Evolutionary conservation across 1,139 yeast genomes (phyloP).

Genomic region (Sporopachydermia cereana): DNA sequence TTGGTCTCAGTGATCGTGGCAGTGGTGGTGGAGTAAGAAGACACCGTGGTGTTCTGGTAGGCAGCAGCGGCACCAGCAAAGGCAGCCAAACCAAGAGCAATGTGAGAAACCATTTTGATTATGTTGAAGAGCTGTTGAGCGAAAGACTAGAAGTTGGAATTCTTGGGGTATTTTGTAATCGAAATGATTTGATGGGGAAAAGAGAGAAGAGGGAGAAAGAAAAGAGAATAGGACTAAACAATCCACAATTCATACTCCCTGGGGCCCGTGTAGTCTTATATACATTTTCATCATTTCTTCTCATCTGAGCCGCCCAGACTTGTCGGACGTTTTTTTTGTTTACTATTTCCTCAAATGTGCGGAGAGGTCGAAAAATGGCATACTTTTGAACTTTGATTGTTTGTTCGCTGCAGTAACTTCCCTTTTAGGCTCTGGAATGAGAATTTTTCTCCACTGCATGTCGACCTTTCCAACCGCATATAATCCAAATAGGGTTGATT

Average conservation of each 20-base stretch:
- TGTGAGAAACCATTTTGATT: conserved; percentile 3
- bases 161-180: too few species aligned
- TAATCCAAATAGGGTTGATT: too few species aligned
- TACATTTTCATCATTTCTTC: neutral
- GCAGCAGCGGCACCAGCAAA: conserved; percentile 5
- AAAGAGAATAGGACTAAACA: neutral
- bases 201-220: neutral
- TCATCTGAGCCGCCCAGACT: too few species aligned
- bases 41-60: neutral
- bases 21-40: conserved; percentile 3
- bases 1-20: neutral
- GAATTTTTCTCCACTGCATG: too few species aligned
- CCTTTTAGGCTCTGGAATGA: too few species aligned
- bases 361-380: too few species aligned
- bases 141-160: conserved; percentile 6
- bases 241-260: too few species aligned
- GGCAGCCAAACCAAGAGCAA: conserved; percentile 2
- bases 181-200: neutral
- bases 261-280: neutral
- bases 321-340: too few species aligned
- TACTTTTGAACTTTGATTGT: too few species aligned
- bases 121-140: neutral
- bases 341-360: too few species aligned
- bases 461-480: too few species aligned
- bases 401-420: too few species aligned